Evolutionary conservation across 106 monocot genomes (phyloP), one percentile per base, ranked within the genome.

Genomic region (Xerophyta viscosa): DNA sequence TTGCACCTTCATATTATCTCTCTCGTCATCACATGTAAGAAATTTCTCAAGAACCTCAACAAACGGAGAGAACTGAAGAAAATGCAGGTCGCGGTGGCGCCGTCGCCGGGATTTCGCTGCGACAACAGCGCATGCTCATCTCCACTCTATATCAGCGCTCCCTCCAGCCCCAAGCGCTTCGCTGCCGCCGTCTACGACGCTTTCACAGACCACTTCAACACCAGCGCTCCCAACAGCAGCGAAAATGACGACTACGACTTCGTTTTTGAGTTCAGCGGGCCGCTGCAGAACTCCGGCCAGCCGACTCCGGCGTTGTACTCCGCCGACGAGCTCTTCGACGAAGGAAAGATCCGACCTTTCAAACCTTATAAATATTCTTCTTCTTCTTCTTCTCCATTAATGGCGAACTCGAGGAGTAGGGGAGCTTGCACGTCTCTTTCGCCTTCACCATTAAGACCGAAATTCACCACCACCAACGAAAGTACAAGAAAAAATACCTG

Each of bases 301-400:
- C 5, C 5, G 5, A 6, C 33, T 33, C 49, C 41, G 50, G 51
- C 30, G 20, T 41, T 64, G 9, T 47, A 68, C 9, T 24, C 74
- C 12, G 86, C 87, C 62, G 87, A 81, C 23, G 81, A 74, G 67
- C 81, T 87, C 51, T 87, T 87, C 43, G 77, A 74, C 18, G 17
- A 50, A 8, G 87, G 87, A 3, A 70, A 39, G 31, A 81, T 87
- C 21, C 70, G 73, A 10, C 69, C 86, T 4, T 52, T 86, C 22
- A 86, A 76, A 26, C 72, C 54, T 12, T 46, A 30, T 46, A n/a
- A n/a, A n/a, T n/a, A n/a, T n/a, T 5, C 33, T 33, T 6, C 7
- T 33, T 33, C 5, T 33, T 11, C 33, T 33, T 22, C 4, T 37
- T 18, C 26, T 28, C 21, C 26, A 25, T 46, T 2, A 27, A 18